Conservation (phyloP, 176 grass and related monocot genomes). For the Otatea glauca region DNA sequence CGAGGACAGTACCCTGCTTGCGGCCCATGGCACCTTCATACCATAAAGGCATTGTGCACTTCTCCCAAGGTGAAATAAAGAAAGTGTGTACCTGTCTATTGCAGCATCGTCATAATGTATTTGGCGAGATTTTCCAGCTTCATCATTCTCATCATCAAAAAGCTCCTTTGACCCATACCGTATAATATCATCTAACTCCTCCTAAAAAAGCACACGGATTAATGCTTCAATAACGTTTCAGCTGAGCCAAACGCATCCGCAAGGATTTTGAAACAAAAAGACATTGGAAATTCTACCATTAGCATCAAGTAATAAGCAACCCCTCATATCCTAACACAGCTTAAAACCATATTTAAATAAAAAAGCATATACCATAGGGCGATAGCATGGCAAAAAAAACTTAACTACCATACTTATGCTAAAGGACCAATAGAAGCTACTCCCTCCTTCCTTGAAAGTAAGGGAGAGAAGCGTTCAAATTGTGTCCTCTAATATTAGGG, state of each 20-base stretch:
- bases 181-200: slow-evolving; percentile 99
- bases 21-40: background rate
- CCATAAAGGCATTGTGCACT: background rate
- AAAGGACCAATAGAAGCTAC: slow-evolving; percentile 3
- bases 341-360: slow-evolving; percentile 20
- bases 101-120: slow-evolving; percentile 96
- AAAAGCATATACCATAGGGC: background rate
- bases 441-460: no score
- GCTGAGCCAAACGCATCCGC: background rate
- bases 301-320: slow-evolving; percentile 19
- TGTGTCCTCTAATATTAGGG: no score
- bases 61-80: slow-evolving; percentile 28
- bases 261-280: slow-evolving; percentile 37
- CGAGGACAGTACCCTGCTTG: no score
- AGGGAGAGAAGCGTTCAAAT: no score
- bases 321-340: background rate
- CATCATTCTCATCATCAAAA: slow-evolving; percentile 92
- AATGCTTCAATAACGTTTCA: slow-evolving; percentile 11
- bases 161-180: slow-evolving; percentile 98
- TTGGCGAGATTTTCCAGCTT: slow-evolving; percentile 90
- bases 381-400: slow-evolving; percentile 7
- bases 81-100: slow-evolving; percentile 75
- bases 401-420: slow-evolving; percentile 1
- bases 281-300: background rate
- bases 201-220: slow-evolving; percentile 49